These are phyloP conservation scores for Discostella stelligera DNA, from an alignment of 352 stramenopile species.

Conservation along the genomic window DNA sequence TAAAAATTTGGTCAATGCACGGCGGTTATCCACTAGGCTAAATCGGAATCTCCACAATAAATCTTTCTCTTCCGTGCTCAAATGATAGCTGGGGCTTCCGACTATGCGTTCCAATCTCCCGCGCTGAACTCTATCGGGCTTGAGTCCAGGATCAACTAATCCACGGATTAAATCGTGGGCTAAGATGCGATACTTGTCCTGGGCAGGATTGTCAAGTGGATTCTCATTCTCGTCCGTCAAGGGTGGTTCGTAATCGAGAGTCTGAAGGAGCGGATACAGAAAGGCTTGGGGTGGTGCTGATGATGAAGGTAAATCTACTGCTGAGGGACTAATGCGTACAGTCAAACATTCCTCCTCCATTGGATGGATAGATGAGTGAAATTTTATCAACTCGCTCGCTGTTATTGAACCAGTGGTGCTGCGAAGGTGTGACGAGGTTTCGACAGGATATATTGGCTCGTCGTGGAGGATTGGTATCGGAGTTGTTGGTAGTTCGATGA, in stretches of 20 bases:
- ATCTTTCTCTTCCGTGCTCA: constrained; percentile 84
- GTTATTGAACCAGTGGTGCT: constrained; percentile 52
- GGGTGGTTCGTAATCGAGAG: constrained; percentile 71
- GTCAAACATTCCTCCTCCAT: constrained; percentile 19
- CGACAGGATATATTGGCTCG: constrained; percentile 74
- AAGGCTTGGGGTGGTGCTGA: constrained; percentile 23
- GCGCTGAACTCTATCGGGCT: constrained; percentile 94
- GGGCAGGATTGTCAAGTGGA: constrained; percentile 80
- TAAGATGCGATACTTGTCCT: constrained; percentile 98
- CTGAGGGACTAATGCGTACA: constrained; percentile 27
- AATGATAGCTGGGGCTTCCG: constrained; percentile 89
- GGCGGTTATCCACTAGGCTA: constrained; percentile 90
- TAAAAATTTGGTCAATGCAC: constrained; percentile 97
- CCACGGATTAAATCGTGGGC: constrained; percentile 93
- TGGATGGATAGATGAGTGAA: constrained; percentile 29
- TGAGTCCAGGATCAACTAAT: constrained; percentile 96
- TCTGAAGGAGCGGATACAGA: constrained; percentile 55
- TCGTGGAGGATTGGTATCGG: constrained; percentile 76
- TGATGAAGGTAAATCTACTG: constrained; percentile 19
- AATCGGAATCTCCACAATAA: constrained; percentile 96
- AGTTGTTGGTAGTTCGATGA: constrained; percentile 75
- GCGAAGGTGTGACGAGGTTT: constrained; percentile 55
- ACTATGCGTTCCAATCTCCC: constrained; percentile 90
- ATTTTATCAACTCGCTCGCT: constrained; percentile 53
- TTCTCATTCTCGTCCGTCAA: constrained; percentile 53